Evolutionary conservation across 2,329 filamentous ascomycete genomes (phyloP), one percentile per base, ranked within the genome.

Genomic region (Aspergillus tubingensis): DNA sequence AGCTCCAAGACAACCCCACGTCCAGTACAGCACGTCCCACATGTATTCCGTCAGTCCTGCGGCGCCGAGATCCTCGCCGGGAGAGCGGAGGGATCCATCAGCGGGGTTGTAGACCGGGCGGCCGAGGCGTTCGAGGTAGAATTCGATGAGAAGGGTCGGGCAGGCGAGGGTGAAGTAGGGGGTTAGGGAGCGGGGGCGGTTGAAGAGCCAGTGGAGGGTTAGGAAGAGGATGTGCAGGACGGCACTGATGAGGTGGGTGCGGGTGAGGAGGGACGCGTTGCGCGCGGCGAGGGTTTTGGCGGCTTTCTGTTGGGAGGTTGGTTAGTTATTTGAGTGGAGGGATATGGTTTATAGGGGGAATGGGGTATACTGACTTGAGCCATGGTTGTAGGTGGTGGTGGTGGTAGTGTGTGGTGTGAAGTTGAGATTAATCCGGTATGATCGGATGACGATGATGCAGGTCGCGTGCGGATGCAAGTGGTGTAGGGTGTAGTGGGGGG

Each of bases 1-100:
- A n/a, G 89, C 76, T 8, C 88, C 77, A 43, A 91, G 81, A 57
- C 88, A 90, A 10, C 86, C 88, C 88, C 93, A 97, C 0, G 92
- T 97, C 80, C 96, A 92, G 86, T 96, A 98, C 56, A 96, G 82
- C 53, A 96, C 86, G 79, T 99, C 95, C 85, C 96, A 99, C 90
- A 98, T 91, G 82, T 96, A 98, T 79, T 97, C 95, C 10, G 94
- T 98, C 81, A 99, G 80, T 4, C 95, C 95, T 36, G 89, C 85
- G 8, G 92, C 91, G 56, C 90, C 87, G 54, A 99, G 85, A 75
- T 99, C 95, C 74, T 98, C 93, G 47, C 95, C 94, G 0, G 91
- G 82, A 32, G 84, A 86, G 74, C 86, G 88, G 63, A 98, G 82
- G n/a, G 88, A 83, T 13, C 82, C 84, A 51, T 86, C 88, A 25